phyloP scores from a whole-genome alignment of 768 basidiomycete genomes.

The Lactarius indigo region DNA sequence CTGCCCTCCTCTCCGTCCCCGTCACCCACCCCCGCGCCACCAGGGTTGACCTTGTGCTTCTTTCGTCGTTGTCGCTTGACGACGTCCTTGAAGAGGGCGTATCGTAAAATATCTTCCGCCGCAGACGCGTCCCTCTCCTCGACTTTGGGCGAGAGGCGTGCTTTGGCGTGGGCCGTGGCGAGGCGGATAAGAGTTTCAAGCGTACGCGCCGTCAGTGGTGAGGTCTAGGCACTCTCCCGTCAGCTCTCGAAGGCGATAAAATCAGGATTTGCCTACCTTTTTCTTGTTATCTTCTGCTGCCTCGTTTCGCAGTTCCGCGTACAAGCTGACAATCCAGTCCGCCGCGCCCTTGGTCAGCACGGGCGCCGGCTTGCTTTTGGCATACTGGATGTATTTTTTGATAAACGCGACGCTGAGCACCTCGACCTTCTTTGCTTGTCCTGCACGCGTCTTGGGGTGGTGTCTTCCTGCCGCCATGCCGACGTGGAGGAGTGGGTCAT shows the following conservation, averaged over 20 bases:
- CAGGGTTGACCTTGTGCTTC: slow-evolving; percentile 81
- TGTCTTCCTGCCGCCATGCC: slow-evolving; percentile 54
- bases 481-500: slow-evolving; percentile 89
- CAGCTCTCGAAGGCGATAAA: not conserved
- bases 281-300: slow-evolving; percentile 87
- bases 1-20: slow-evolving; percentile 43
- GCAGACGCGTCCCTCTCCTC: slow-evolving; percentile 80
- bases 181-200: slow-evolving; percentile 98
- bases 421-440: slow-evolving; percentile 66
- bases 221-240: slow-evolving; percentile 56
- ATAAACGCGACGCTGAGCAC: slow-evolving; percentile 91
- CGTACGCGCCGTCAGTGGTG: slow-evolving; percentile 96
- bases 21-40: slow-evolving; percentile 40
- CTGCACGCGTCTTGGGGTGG: slow-evolving; percentile 42
- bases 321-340: slow-evolving; percentile 90
- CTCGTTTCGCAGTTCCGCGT: slow-evolving; percentile 88
- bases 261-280: slow-evolving; percentile 46
- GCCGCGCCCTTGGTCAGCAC: slow-evolving; percentile 89
- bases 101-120: slow-evolving; percentile 94
- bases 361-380: slow-evolving; percentile 84
- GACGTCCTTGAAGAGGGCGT: slow-evolving; percentile 97
- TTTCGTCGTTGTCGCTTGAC: slow-evolving; percentile 76
- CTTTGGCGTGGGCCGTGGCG: slow-evolving; percentile 96
- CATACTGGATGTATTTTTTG: slow-evolving; percentile 98
- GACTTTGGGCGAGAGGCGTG: slow-evolving; percentile 82